A percentile compares a stretch with the other conserved stretches of the same genome.
These are phyloP conservation scores for Croton setiger DNA, from an alignment of 441 rosid genomes.

Conservation along the genomic window DNA sequence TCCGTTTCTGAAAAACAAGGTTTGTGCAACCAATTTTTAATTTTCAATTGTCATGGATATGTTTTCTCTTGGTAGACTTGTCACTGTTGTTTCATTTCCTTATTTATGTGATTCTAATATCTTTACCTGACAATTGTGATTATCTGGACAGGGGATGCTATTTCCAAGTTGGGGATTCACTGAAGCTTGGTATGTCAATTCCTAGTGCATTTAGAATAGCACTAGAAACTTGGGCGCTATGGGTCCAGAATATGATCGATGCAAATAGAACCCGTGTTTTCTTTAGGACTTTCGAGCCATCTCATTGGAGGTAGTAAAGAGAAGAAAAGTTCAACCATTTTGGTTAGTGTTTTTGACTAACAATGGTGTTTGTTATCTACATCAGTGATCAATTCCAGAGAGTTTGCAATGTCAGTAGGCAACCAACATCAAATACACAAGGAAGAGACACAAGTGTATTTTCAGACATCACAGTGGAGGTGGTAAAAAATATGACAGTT, in stretches of 20 bases:
- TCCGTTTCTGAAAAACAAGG: not conserved
- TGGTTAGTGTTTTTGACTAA: not conserved
- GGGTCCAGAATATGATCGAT: conserved; percentile 50
- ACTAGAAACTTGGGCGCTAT: conserved; percentile 66
- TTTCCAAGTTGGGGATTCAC: conserved; percentile 62
- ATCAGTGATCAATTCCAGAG: conserved; percentile 43
- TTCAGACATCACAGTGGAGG: conserved; percentile 47
- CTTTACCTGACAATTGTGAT: not conserved
- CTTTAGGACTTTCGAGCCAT: conserved; percentile 74
- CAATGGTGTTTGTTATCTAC: not conserved
- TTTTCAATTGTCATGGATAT: not conserved
- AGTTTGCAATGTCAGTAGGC: conserved; percentile 54
- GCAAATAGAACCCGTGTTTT: conserved; percentile 51
- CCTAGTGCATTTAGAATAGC: conserved; percentile 67
- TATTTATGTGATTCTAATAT: not conserved
- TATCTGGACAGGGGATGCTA: conserved; percentile 69
- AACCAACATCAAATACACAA: conserved; percentile 41
- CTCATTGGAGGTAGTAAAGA: conserved; percentile 62
- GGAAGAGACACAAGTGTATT: conserved; percentile 47
- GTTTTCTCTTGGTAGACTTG: too few relatives aligned
- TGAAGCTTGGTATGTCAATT: conserved; percentile 77
- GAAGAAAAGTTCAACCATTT: too few relatives aligned
- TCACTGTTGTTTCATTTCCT: not conserved
- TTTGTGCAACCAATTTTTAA: not conserved
- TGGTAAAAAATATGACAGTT: conserved; percentile 46